phyloP scores from a whole-genome alignment of 2,329 filamentous ascomycete genomes.

The Thyridium curvatum region DNA sequence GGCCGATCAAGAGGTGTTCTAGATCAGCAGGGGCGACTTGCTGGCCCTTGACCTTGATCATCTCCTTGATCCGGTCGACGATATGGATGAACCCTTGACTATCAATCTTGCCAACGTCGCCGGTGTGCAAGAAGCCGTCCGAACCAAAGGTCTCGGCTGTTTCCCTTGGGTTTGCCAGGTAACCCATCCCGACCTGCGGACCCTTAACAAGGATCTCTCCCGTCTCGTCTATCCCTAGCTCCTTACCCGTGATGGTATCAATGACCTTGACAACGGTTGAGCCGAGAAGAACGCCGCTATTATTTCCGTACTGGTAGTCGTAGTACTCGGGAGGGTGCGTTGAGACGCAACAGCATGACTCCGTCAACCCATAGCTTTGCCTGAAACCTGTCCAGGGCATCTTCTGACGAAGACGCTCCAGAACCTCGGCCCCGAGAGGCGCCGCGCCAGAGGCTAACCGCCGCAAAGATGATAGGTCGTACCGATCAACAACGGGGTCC shows the following conservation, averaged over 20 bases:
- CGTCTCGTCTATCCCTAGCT: conserved; percentile 42
- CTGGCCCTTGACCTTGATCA: conserved; percentile 63
- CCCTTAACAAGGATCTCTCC: conserved; percentile 39
- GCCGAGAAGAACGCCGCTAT: conserved; percentile 49
- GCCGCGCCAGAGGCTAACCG: conserved; percentile 56
- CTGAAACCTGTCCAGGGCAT: conserved; percentile 57
- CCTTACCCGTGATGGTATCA: conserved; percentile 42
- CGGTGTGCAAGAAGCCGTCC: conserved; percentile 54
- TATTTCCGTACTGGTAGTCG: conserved; percentile 50
- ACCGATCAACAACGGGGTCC: conserved; percentile 45
- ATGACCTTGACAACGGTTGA: conserved; percentile 56
- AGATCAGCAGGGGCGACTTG: conserved; percentile 58
- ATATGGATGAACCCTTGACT: conserved; percentile 50
- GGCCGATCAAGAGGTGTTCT: conserved; percentile 54
- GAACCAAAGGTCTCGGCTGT: conserved; percentile 37
- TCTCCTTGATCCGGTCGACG: conserved; percentile 58
- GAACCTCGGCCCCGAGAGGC: conserved; percentile 49
- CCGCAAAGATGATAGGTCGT: conserved; percentile 48
- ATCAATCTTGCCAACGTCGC: conserved; percentile 49
- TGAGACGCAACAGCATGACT: conserved; percentile 57
- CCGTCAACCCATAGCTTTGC: conserved; percentile 65
- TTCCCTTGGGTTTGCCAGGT: conserved; percentile 34
- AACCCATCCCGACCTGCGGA: conserved; percentile 43
- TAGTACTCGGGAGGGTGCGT: conserved; percentile 50
- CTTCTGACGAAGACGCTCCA: conserved; percentile 45